Conservation (phyloP, 2,329 filamentous ascomycete species). For the Penicillium expansum region DNA sequence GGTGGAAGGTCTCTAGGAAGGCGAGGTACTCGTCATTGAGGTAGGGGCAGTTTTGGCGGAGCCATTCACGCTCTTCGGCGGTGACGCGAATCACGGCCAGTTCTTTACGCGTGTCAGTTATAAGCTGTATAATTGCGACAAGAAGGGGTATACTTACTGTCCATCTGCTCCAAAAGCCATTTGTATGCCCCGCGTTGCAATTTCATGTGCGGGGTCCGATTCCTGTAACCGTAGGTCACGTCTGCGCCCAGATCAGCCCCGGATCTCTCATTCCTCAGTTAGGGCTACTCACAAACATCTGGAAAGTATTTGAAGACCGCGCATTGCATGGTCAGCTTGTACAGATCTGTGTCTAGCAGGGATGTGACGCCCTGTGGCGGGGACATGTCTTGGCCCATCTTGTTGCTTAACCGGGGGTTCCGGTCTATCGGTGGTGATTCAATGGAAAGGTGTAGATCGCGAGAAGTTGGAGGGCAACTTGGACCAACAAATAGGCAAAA, state of each 20-base stretch:
- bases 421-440: conserved; percentile 3
- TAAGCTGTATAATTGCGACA: not conserved
- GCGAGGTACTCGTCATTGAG: conserved; percentile 72
- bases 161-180: conserved; percentile 82
- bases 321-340: conserved; percentile 99
- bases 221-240: conserved; percentile 92
- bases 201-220: conserved; percentile 91
- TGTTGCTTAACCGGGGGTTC: conserved; percentile 9
- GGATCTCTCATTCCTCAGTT: not conserved
- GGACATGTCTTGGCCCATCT: conserved; percentile 31
- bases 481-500: not conserved
- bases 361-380: conserved; percentile 71
- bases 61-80: conserved; percentile 74
- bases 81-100: conserved; percentile 78
- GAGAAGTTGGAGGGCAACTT: not conserved
- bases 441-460: not conserved
- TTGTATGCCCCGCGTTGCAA: conserved; percentile 76
- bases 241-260: conserved; percentile 37
- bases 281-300: conserved; percentile 50
- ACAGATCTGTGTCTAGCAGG: conserved; percentile 79
- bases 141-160: conserved; percentile 53
- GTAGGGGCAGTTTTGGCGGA: conserved; percentile 77
- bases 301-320: conserved; percentile 91
- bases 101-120: conserved; percentile 48
- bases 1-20: conserved; percentile 76